A percentile compares a stretch with the other conserved stretches of the same genome.
phyloP scores from a whole-genome alignment of 2,329 filamentous ascomycete species.

The Aspergillus intermedius region DNA sequence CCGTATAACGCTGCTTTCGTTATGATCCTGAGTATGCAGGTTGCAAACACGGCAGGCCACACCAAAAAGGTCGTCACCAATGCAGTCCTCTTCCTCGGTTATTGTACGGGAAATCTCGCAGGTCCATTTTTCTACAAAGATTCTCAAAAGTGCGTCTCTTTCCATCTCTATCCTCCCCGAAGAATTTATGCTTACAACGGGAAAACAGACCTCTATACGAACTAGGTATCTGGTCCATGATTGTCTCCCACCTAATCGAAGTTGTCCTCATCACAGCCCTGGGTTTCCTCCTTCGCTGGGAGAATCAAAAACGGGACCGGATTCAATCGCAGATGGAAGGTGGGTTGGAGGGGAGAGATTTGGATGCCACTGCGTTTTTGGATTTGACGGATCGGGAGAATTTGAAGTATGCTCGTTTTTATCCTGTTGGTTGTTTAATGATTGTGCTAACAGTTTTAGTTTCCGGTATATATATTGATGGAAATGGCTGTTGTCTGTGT shows the following conservation, averaged over 20 bases:
- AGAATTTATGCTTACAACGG: background rate
- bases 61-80: constrained; percentile 62
- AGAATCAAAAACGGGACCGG: constrained; percentile 46
- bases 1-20: constrained; percentile 52
- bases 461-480: constrained; percentile 18
- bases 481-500: background rate
- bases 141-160: constrained; percentile 37
- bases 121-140: constrained; percentile 58
- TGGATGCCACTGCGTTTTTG: constrained; percentile 47
- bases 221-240: constrained; percentile 53
- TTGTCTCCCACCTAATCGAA: constrained; percentile 49
- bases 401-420: constrained; percentile 32
- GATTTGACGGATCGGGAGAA: constrained; percentile 52
- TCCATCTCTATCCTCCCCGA: background rate
- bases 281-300: constrained; percentile 42
- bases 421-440: background rate
- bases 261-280: constrained; percentile 41
- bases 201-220: constrained; percentile 38
- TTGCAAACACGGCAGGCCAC: constrained; percentile 47
- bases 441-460: constrained; percentile 3
- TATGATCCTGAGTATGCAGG: constrained; percentile 42
- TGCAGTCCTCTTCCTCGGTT: constrained; percentile 54
- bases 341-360: constrained; percentile 41
- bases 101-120: constrained; percentile 55
- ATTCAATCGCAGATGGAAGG: constrained; percentile 43